Base-by-base conservation (phyloP, 352 stramenopile genomes). In the Pythium insidiosum region DNA sequence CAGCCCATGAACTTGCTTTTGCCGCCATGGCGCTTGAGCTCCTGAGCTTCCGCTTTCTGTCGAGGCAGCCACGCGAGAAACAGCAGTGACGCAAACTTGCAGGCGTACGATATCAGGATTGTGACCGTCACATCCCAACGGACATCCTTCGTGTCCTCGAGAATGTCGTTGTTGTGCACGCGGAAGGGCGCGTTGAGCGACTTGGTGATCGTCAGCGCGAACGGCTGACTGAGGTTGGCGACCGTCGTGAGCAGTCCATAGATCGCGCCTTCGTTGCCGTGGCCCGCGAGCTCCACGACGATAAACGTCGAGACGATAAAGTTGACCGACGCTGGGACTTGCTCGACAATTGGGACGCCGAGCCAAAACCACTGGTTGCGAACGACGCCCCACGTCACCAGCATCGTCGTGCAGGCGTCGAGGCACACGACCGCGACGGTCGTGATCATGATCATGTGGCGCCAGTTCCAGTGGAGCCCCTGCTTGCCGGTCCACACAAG, bases 241-340 rank as follows among this genome's bases (percentile, higher is more conserved):
- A 50, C 43, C 19, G 61, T 68, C 10, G 63, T 73, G 21, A 68
- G 31, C 18, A 73, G 50, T 3, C 59, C 60, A 39, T 66, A 61
- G 18, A 53, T 16, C 4, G 38, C 34, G 23, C 36, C 43, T 31
- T 56, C 46, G 20, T 30, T 53, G 28, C 25, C 44, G 47, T 2
- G n/a, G n/a, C n/a, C n/a, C n/a, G n/a, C n/a, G n/a, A n/a, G n/a
- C n/a, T n/a, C n/a, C n/a, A n/a, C n/a, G n/a, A n/a, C n/a, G n/a
- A n/a, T n/a, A n/a, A n/a, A n/a, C n/a, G n/a, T n/a, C n/a, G n/a
- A n/a, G n/a, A n/a, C n/a, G n/a, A n/a, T n/a, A n/a, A n/a, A n/a
- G n/a, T n/a, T n/a, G n/a, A n/a, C n/a, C n/a, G n/a, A n/a, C n/a
- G n/a, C n/a, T n/a, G n/a, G n/a, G n/a, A n/a, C n/a, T n/a, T n/a